A percentile compares a stretch with the other conserved stretches of the same genome.
These are phyloP conservation scores for Aotearoamyces nothofagi DNA, from an alignment of 2,329 filamentous ascomycete species.

Conservation along the genomic window DNA sequence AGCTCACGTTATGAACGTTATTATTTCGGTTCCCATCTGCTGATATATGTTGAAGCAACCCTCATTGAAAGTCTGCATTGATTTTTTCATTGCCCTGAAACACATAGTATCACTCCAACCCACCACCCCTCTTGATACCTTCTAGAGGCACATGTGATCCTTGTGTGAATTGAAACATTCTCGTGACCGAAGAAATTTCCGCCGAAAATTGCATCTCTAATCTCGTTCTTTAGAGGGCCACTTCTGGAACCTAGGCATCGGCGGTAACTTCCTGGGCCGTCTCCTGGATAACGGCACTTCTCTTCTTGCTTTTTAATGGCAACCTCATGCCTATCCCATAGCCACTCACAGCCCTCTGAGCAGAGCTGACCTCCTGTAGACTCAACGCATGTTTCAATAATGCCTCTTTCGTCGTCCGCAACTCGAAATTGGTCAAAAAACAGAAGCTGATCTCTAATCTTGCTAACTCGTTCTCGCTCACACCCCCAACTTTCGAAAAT, in stretches of 20 bases:
- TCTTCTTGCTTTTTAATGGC: constrained; percentile 12
- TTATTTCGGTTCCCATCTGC: too few species aligned
- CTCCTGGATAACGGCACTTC: constrained; percentile 13
- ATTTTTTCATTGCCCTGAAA: too few species aligned
- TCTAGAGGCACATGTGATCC: too few species aligned
- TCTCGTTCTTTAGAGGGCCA: too few species aligned
- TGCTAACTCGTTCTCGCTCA: constrained; percentile 67
- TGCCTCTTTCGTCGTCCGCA: constrained; percentile 45
- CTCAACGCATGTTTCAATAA: constrained; percentile 33
- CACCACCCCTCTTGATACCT: too few species aligned
- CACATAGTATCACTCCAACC: too few species aligned
- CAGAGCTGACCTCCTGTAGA: constrained; percentile 21
- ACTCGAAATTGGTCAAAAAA: constrained; percentile 72
- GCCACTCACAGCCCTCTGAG: constrained; percentile 18
- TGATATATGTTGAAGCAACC: too few species aligned
- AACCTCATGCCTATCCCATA: constrained; percentile 12
- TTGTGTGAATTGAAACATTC: too few species aligned
- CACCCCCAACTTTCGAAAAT: constrained; percentile 77
- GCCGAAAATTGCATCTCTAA: too few species aligned
- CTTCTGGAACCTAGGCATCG: constrained; percentile 12
- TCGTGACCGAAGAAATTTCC: too few species aligned
- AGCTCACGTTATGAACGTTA: too few species aligned
- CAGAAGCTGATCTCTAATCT: constrained; percentile 81
- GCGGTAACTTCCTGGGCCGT: constrained; percentile 13
- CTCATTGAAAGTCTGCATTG: too few species aligned